phyloP scores from a whole-genome alignment of 108 stramenopile species.

The Fistulifera pelliculosa region DNA sequence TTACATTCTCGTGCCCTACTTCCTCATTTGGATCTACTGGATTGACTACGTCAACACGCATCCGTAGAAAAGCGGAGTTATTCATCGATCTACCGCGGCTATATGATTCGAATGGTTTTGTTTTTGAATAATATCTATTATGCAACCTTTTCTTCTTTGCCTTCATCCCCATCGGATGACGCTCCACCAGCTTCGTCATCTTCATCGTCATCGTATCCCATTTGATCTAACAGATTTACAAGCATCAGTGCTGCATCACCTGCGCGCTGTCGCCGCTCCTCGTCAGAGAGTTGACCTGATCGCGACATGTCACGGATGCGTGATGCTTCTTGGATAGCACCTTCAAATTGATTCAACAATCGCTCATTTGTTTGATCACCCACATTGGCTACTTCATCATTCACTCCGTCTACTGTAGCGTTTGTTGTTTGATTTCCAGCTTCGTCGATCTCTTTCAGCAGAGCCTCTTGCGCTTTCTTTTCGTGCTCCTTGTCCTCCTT shows the following conservation, averaged over 20 bases:
- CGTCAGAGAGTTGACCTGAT: slow-evolving; percentile 48
- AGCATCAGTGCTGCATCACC: slow-evolving; percentile 69
- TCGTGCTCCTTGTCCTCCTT: slow-evolving; percentile 1
- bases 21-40: too few species aligned
- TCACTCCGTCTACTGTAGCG: too few species aligned
- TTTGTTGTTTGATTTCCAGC: not conserved
- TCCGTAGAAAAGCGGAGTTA: too few species aligned
- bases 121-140: too few species aligned
- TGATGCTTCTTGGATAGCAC: slow-evolving; percentile 46
- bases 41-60: too few species aligned
- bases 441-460: not conserved
- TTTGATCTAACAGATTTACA: slow-evolving; percentile 59
- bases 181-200: slow-evolving; percentile 11
- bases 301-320: slow-evolving; percentile 58
- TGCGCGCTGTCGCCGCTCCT: slow-evolving; percentile 63
- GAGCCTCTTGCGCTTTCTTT: slow-evolving; percentile 12
- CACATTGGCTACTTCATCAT: not conserved
- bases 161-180: too few species aligned
- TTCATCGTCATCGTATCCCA: slow-evolving; percentile 64
- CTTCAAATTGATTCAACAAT: slow-evolving; percentile 55
- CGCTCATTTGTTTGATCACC: slow-evolving; percentile 24
- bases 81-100: too few species aligned
- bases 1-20: too few species aligned
- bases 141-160: too few species aligned
- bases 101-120: too few species aligned